Conservation (phyloP, 495 filamentous ascomycete genomes). For the Daldinia decipiens region DNA sequence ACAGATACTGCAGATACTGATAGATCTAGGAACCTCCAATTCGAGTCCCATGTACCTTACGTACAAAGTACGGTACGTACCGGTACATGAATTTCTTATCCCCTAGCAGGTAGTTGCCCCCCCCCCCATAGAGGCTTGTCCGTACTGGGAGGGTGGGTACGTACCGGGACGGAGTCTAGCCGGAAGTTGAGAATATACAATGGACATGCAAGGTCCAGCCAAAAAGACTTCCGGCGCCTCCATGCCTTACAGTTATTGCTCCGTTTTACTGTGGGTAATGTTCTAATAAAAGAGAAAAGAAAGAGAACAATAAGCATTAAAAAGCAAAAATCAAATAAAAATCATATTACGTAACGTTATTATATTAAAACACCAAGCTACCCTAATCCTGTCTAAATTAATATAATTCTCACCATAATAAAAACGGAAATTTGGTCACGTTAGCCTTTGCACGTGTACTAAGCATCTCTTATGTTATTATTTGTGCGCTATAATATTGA, state of each 20-base stretch:
- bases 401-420: conserved; percentile 1
- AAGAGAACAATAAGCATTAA: background rate
- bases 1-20: conserved; percentile 38
- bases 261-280: conserved; percentile 30
- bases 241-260: conserved; percentile 35
- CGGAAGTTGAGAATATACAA: conserved; percentile 30
- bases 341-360: background rate
- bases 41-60: conserved; percentile 39
- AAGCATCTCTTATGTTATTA: background rate
- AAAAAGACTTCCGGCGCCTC: conserved; percentile 20
- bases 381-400: conserved; percentile 4
- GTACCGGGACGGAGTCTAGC: conserved; percentile 36
- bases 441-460: background rate
- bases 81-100: conserved; percentile 29
- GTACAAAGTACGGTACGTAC: conserved; percentile 33
- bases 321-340: background rate
- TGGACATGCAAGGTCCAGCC: conserved; percentile 33
- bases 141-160: conserved; percentile 20
- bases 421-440: background rate
- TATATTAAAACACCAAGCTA: conserved; percentile 12
- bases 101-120: conserved; percentile 29
- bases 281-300: conserved; percentile 33
- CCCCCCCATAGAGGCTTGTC: conserved; percentile 24
- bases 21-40: conserved; percentile 43
- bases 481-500: conserved; percentile 16